Evolutionary conservation across 805 yeast genomes (phyloP), one percentile per base, ranked within the genome.

Genomic region (Candida cerambycidarum): DNA sequence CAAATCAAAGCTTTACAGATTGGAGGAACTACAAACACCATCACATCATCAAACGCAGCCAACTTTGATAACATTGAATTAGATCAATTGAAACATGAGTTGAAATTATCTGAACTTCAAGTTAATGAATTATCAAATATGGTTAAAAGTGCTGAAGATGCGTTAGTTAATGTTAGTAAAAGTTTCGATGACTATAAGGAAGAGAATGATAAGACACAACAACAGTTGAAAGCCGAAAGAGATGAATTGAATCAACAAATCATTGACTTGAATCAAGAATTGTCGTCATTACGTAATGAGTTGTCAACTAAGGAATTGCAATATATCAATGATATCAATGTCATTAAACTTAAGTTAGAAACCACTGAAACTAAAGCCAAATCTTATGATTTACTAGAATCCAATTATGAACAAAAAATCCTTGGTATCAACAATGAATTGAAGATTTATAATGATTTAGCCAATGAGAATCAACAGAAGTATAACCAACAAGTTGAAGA

Each of bases 81-180:
- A 4, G 48, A 49, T 17, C 53, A 47, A 38, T 42, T 44, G 17
- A 43, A 35, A 30, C 45, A 43, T 34, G 87, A 83, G 42, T 69
- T 84, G 42, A 75, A 71, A 16, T 65, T 76, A 12, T 78, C 87
- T 0, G 76, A 77, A 49, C 67, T 75, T n/a, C 80, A 75, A 52
- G 73, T 78, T 8, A 71, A 71, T n/a, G 82, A 83, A 50, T 77
- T 82, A 56, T 78, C 81, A 43, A 67, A 66, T n/a, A 72, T 87
- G 31, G 81, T 89, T 0, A 62, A 63, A 39, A 79, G 85, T 11
- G 79, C 88, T 3, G 95, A 87, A 55, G 78, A 76, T 40, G 80
- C 89, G 4, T 67, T 87, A 29, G 61, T 65, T 29, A 68, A 73
- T 35, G 66, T 86, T 45, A 80, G 78, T 21, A 64, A 66, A 15